Conservation (phyloP, 2,329 filamentous ascomycete genomes). For the Xylariaceae sp. region DNA sequence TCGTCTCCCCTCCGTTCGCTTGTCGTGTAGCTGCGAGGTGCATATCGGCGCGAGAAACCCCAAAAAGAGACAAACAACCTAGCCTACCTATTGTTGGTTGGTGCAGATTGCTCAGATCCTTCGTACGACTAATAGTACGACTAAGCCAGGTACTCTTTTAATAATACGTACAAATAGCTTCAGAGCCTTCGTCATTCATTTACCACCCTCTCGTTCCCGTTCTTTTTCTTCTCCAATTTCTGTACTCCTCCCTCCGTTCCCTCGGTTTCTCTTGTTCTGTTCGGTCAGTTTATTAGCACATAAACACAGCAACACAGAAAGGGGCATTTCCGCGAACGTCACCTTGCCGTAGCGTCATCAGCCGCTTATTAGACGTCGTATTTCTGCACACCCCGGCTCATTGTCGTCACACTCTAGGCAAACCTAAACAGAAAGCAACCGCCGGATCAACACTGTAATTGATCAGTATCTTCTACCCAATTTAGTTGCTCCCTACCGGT, state of each 20-base stretch:
- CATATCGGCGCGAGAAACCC: too few relatives aligned
- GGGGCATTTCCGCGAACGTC: background rate
- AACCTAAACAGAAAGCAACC: background rate
- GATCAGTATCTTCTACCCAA: background rate
- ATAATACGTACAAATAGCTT: constrained; percentile 27
- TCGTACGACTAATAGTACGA: constrained; percentile 6
- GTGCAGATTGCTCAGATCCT: constrained; percentile 26
- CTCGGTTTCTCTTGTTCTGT: constrained; percentile 6
- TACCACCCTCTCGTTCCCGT: constrained; percentile 5
- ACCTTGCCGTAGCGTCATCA: too few relatives aligned
- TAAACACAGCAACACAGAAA: background rate
- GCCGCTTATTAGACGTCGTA: constrained; percentile 1
- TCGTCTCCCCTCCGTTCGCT: too few relatives aligned
- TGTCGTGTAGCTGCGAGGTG: too few relatives aligned
- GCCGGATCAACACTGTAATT: background rate
- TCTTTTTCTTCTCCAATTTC: constrained; percentile 12
- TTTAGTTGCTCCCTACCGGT: background rate
- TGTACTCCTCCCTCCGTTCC: constrained; percentile 9
- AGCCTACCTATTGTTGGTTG: constrained; percentile 15
- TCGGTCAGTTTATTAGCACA: background rate
- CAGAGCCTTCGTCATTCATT: constrained; percentile 21
- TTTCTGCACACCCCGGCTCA: background rate
- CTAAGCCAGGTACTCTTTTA: constrained; percentile 13
- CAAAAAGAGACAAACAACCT: constrained; percentile 8
- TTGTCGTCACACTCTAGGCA: background rate